Evolutionary conservation across 176 grass and related monocot species (phyloP).

Genomic region (Microstegium vimineum): DNA sequence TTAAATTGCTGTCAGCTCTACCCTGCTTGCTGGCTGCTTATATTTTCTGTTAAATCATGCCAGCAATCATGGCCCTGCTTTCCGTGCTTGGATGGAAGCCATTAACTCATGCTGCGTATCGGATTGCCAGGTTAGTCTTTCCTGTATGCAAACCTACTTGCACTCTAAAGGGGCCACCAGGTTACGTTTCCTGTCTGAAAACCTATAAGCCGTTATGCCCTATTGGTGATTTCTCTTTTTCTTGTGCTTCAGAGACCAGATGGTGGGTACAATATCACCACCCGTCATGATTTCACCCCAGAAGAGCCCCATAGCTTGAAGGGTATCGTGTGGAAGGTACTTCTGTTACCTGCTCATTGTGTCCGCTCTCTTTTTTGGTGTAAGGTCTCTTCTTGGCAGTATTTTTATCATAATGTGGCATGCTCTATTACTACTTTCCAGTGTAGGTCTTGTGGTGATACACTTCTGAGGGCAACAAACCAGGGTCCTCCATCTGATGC

Average conservation of each 20-base stretch:
- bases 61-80: constrained; percentile 51
- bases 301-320: constrained; percentile 32
- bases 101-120: constrained; percentile 44
- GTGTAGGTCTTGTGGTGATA: constrained; percentile 53
- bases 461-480: constrained; percentile 31
- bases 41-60: constrained; percentile 26
- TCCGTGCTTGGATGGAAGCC: constrained; percentile 64
- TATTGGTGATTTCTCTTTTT: constrained; percentile 22
- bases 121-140: constrained; percentile 56
- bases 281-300: constrained; percentile 53
- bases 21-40: neutral
- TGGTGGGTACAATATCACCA: constrained; percentile 63
- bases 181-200: constrained; percentile 32
- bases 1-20: neutral
- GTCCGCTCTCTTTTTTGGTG: neutral
- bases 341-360: neutral
- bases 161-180: neutral
- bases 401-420: constrained; percentile 5
- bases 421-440: constrained; percentile 36
- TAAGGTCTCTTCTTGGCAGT: neutral
- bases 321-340: constrained; percentile 52
- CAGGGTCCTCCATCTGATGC: constrained; percentile 43
- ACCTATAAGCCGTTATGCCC: neutral
- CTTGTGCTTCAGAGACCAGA: constrained; percentile 49
- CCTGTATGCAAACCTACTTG: constrained; percentile 11